A percentile compares a stretch with the other conserved stretches of the same genome.
Conservation (phyloP, 2,329 filamentous ascomycete genomes). For the Pseudogymnoascus sp. region DNA sequence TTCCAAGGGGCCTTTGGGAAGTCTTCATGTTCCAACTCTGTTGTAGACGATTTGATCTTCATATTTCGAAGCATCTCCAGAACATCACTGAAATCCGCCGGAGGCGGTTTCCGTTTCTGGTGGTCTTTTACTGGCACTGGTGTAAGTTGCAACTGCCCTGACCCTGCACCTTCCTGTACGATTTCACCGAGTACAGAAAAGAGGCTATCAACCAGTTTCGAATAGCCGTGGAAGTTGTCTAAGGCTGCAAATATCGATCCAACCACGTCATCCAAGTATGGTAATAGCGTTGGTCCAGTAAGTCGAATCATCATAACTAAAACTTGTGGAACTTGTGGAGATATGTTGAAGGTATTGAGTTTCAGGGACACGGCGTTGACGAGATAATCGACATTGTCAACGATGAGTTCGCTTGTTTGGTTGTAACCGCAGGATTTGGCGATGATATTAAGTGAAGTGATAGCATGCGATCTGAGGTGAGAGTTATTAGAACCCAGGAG, state of each 20-base stretch:
- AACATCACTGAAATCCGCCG: slow-evolving; percentile 38
- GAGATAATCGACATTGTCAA: slow-evolving; percentile 93
- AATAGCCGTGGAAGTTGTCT: slow-evolving; percentile 94
- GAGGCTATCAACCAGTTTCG: slow-evolving; percentile 72
- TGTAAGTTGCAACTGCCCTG: slow-evolving; percentile 36
- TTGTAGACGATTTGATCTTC: slow-evolving; percentile 31
- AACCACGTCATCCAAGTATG: slow-evolving; percentile 85
- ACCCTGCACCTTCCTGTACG: slow-evolving; percentile 69
- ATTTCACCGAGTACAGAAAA: slow-evolving; percentile 78
- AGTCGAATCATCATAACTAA: slow-evolving; percentile 89
- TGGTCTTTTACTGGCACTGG: slow-evolving; percentile 24
- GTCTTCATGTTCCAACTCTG: slow-evolving; percentile 19
- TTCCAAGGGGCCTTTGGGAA: slow-evolving; percentile 29
- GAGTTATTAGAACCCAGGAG: slow-evolving; percentile 65
- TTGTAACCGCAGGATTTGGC: slow-evolving; percentile 66
- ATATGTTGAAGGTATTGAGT: slow-evolving; percentile 85
- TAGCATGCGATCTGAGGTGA: slow-evolving; percentile 68
- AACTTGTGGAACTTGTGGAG: slow-evolving; percentile 83
- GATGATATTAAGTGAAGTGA: slow-evolving; percentile 74
- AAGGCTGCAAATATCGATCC: slow-evolving; percentile 85
- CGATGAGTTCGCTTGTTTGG: slow-evolving; percentile 68
- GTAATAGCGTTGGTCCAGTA: slow-evolving; percentile 71
- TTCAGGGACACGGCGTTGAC: slow-evolving; percentile 86
- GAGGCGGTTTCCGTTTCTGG: slow-evolving; percentile 30
- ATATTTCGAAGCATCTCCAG: slow-evolving; percentile 56